Evolutionary conservation across 129 eudicot genomes (phyloP).

Genomic region (Flaveria ramosissima): DNA sequence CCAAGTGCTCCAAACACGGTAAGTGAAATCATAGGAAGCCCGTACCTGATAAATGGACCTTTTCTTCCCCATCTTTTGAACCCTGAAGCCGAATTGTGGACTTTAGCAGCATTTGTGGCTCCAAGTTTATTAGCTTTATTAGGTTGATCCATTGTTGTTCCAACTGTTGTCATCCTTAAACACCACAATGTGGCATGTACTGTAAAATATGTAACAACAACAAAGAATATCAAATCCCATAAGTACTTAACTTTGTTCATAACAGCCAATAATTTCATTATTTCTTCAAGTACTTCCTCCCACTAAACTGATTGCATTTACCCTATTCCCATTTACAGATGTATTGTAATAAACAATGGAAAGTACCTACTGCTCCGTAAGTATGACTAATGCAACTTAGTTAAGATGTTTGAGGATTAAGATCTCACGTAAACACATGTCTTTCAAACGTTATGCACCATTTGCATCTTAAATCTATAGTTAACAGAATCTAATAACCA

Average conservation of each 20-base stretch:
- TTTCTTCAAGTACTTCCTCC: neutral
- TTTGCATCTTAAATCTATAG: neutral
- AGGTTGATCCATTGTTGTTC: slow-evolving; percentile 45
- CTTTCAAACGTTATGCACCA: neutral
- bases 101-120: slow-evolving; percentile 27
- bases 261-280: slow-evolving; percentile 1
- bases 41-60: slow-evolving; percentile 87
- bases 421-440: neutral
- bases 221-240: slow-evolving; percentile 5
- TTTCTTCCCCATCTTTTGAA: slow-evolving; percentile 85
- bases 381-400: neutral
- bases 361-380: slow-evolving; percentile 1
- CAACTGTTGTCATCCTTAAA: slow-evolving; percentile 44
- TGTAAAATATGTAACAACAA: slow-evolving; percentile 11
- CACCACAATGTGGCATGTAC: slow-evolving; percentile 34
- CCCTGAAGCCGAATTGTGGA: slow-evolving; percentile 47
- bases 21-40: slow-evolving; percentile 94
- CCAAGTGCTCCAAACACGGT: slow-evolving; percentile 91
- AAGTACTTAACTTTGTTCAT: neutral
- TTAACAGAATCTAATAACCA: neutral
- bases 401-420: neutral
- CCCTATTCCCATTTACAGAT: neutral
- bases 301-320: neutral
- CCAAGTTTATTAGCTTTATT: slow-evolving; percentile 30
- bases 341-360: neutral